A percentile compares a stretch with the other conserved stretches of the same genome.
phyloP scores from a whole-genome alignment of 2,329 filamentous ascomycete species.

The Blastomyces percursus region DNA sequence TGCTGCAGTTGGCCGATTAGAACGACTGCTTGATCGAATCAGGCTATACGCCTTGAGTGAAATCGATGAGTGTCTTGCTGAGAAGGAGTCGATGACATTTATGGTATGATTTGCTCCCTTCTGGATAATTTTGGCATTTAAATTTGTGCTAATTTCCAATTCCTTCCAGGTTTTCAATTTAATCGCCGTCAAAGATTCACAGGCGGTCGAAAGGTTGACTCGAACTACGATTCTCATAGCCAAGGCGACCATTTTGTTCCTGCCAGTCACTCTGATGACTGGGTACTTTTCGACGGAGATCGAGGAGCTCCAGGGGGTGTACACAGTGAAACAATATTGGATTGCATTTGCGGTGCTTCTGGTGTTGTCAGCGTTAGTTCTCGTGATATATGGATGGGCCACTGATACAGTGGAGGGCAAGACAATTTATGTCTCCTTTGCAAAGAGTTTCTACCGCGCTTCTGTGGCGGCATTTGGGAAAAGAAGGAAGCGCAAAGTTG shows the following conservation, averaged over 20 bases:
- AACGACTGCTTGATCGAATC: constrained; percentile 50
- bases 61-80: constrained; percentile 53
- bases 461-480: constrained; percentile 18
- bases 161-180: constrained; percentile 59
- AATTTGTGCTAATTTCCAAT: constrained; percentile 3
- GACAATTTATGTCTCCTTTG: constrained; percentile 39
- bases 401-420: constrained; percentile 48
- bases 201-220: constrained; percentile 59
- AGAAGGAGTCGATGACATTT: constrained; percentile 59
- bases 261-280: constrained; percentile 64
- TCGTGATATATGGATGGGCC: constrained; percentile 48
- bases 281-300: constrained; percentile 62
- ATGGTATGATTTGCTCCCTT: constrained; percentile 39
- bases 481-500: constrained; percentile 17
- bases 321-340: constrained; percentile 57
- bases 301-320: constrained; percentile 44
- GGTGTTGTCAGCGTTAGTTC: constrained; percentile 45
- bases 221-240: constrained; percentile 61
- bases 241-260: constrained; percentile 64
- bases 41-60: constrained; percentile 52
- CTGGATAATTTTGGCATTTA: not conserved
- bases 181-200: constrained; percentile 63
- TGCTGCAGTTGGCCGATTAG: constrained; percentile 48
- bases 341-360: constrained; percentile 54
- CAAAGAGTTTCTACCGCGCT: constrained; percentile 25